Percentiles rank a stretch among this genome's conserved stretches.
Conservation (phyloP, 306 rosid species). For the Gastrolobium villosum region DNA sequence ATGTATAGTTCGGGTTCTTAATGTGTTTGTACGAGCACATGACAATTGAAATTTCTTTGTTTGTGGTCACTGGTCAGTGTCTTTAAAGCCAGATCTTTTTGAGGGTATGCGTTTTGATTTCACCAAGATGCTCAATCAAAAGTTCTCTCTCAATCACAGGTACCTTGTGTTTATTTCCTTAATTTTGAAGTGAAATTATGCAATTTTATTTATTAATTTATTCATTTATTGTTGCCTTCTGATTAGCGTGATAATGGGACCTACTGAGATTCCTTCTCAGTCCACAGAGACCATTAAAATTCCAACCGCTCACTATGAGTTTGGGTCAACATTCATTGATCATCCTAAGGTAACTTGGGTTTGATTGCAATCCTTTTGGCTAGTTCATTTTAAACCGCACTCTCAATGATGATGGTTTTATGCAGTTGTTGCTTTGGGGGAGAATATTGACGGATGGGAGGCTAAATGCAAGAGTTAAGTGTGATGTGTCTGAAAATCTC, state of each 20-base stretch:
- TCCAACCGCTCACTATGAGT: slow-evolving; percentile 91
- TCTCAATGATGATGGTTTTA: slow-evolving; percentile 4
- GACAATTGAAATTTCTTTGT: slow-evolving; percentile 18
- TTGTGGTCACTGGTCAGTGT: slow-evolving; percentile 62
- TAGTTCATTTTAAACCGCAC: not conserved
- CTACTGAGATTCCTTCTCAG: slow-evolving; percentile 89
- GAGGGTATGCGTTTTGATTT: slow-evolving; percentile 98
- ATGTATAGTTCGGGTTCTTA: not conserved
- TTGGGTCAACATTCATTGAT: slow-evolving; percentile 94
- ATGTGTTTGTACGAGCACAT: not conserved
- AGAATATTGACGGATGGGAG: slow-evolving; percentile 93
- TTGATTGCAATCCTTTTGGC: not conserved
- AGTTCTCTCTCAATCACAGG: slow-evolving; percentile 98
- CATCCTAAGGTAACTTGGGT: slow-evolving; percentile 80
- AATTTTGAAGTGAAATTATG: slow-evolving; percentile 4
- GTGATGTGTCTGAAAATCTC: slow-evolving; percentile 82
- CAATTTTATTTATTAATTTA: not conserved
- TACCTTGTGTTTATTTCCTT: slow-evolving; percentile 9
- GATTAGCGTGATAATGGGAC: slow-evolving; percentile 89
- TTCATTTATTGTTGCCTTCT: not conserved
- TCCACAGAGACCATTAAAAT: slow-evolving; percentile 86
- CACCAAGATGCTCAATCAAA: slow-evolving; percentile 88
- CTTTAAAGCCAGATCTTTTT: slow-evolving; percentile 95
- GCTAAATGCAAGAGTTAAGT: slow-evolving; percentile 86
- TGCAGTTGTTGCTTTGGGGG: slow-evolving; percentile 94